These are phyloP conservation scores for Chlorella sp. DNA, from an alignment of 139 green algal genomes.

Conservation along the genomic window DNA sequence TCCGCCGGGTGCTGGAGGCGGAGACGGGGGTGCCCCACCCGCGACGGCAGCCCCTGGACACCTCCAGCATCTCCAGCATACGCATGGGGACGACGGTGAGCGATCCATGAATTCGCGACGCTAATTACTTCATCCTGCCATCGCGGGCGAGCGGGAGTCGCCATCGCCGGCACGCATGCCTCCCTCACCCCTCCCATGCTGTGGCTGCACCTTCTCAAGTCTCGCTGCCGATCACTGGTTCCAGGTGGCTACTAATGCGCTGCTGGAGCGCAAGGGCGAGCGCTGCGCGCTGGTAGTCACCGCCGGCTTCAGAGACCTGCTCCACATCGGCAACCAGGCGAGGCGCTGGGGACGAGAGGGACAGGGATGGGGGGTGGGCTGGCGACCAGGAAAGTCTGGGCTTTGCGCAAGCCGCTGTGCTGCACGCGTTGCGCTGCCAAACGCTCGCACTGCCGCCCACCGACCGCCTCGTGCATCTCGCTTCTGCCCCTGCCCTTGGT, in stretches of 20 bases:
- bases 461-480: too few species aligned
- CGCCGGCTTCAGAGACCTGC: slow-evolving; percentile 88
- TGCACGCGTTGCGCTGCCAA: neutral
- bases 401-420: neutral
- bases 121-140: too few species aligned
- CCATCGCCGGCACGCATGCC: neutral
- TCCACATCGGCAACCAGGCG: slow-evolving; percentile 95
- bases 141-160: neutral
- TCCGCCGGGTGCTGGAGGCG: slow-evolving; percentile 90
- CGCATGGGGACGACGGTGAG: slow-evolving; percentile 90
- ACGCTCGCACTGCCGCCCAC: neutral
- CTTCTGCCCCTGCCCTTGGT: too few species aligned
- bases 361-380: too few species aligned
- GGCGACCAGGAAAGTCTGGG: too few species aligned
- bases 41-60: slow-evolving; percentile 73
- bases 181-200: neutral
- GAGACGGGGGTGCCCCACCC: slow-evolving; percentile 67
- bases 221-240: neutral
- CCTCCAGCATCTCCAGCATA: slow-evolving; percentile 81
- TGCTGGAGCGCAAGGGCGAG: slow-evolving; percentile 91
- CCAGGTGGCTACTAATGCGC: slow-evolving; percentile 93
- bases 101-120: neutral
- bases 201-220: neutral
- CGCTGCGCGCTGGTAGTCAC: slow-evolving; percentile 80
- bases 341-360: neutral